Evolutionary conservation across 345 rosid species (phyloP).

Genomic region (Citrus unshiu): DNA sequence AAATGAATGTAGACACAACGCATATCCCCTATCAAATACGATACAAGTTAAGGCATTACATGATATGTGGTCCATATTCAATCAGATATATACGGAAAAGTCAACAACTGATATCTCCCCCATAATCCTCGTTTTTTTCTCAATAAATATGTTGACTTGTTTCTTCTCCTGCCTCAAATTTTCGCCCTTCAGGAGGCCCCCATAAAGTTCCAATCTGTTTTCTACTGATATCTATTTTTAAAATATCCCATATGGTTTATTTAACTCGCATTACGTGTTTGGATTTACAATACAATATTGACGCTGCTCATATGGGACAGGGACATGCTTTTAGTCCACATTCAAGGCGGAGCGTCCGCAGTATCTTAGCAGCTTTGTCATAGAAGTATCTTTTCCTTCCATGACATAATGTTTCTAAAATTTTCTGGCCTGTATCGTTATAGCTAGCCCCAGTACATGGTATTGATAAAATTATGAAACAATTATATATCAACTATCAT

Average conservation of each 20-base stretch:
- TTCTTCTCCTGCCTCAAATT: too few species aligned
- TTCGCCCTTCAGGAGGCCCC: too few species aligned
- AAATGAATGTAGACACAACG: neutral
- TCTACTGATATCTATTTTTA: too few species aligned
- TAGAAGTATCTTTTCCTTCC: neutral
- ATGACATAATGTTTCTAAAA: neutral
- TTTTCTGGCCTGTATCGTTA: neutral
- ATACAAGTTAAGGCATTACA: neutral
- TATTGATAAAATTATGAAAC: neutral
- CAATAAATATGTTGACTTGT: too few species aligned
- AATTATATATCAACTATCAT: too few species aligned
- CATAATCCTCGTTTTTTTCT: rapidly evolving
- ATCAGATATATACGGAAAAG: neutral
- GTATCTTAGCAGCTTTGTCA: neutral
- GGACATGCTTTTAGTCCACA: neutral
- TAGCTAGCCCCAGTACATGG: neutral
- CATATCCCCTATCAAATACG: neutral
- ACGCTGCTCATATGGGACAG: too few species aligned
- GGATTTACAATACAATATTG: too few species aligned
- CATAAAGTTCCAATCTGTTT: too few species aligned
- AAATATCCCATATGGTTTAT: too few species aligned
- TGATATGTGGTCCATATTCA: neutral
- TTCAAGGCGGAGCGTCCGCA: neutral
- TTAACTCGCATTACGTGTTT: too few species aligned
- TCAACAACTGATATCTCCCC: neutral